These are phyloP conservation scores for Pyrrhoderma lamaoense DNA, from an alignment of 1,284 basidiomycete species.

Conservation along the genomic window DNA sequence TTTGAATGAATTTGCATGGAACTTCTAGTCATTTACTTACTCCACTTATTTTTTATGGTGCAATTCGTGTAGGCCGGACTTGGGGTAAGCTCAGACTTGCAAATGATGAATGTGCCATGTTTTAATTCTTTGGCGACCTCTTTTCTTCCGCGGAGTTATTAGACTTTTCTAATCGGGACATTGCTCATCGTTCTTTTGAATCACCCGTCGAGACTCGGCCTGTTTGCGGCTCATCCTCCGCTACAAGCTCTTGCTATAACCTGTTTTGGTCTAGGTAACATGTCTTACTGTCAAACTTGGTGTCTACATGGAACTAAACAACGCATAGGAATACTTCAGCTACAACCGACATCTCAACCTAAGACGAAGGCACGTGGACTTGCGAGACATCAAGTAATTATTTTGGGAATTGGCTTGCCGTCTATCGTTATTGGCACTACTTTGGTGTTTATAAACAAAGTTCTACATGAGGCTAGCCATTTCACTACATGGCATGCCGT, in stretches of 20 bases:
- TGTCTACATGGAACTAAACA: background rate
- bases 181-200: slow-evolving; percentile 19
- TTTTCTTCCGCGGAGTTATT: background rate
- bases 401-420: slow-evolving; percentile 19
- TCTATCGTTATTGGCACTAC: slow-evolving; percentile 19
- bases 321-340: slow-evolving; percentile 19
- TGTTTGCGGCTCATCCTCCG: slow-evolving; percentile 21
- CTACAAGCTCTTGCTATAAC: slow-evolving; percentile 20
- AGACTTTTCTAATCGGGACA: slow-evolving; percentile 24
- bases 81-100: slow-evolving; percentile 2
- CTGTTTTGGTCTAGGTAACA: slow-evolving; percentile 19
- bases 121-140: background rate
- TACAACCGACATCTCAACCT: slow-evolving; percentile 21
- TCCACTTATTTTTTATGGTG: background rate
- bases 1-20: background rate
- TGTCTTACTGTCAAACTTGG: background rate
- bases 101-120: background rate
- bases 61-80: slow-evolving; percentile 4
- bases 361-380: slow-evolving; percentile 19
- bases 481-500: slow-evolving; percentile 23
- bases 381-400: slow-evolving; percentile 21
- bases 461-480: slow-evolving; percentile 18
- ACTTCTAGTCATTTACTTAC: background rate
- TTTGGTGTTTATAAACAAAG: slow-evolving; percentile 21
- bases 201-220: slow-evolving; percentile 17